Base-by-base conservation (phyloP, 495 filamentous ascomycete species). In the Penicilliopsis zonata region DNA sequence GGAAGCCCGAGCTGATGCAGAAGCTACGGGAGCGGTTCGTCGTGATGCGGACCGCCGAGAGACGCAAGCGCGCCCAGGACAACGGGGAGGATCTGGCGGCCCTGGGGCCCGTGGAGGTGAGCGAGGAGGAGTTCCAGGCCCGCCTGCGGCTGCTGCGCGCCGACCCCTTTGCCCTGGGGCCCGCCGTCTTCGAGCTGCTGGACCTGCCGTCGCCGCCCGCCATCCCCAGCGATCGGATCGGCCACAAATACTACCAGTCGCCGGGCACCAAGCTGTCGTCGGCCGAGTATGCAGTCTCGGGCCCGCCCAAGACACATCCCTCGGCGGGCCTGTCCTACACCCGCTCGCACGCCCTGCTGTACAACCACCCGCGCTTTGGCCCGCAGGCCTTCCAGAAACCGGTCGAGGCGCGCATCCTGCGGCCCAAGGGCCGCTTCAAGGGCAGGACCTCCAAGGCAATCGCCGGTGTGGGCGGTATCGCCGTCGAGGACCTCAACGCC, bases 271-370 rank as follows among this genome's bases (percentile, higher is more conserved):
- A 54, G 31, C 36, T 67, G 27, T 49, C 63, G 12, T 45, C 63
- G 5, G 18, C 46, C 8, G 55, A 63, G 17, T 81, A 81, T 43
- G 70, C 70, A 8, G 48, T 59, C 9, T 44, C 47, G 5, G 80
- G 82, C 2, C 81, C 86, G 3, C 84, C 82, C 1, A 69, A 69
- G 33, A 96, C 88, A 6, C 90, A 99, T 55, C 90, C 92, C 1
- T 90, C 86, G 2, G 92, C 78, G 2, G 90, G 90, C 38, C 59
- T 96, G 12, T 80, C 82, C 22, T 95, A 96, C 58, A 64, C 79
- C 18, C 76, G 86, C 34, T 80, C 82, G 10, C 54, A 69, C 20
- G 65, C 76, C 14, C 67, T 77, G 47, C 50, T 82, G 26, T 64
- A 73, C 31, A 92, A 94, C 51, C 86, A 95, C 47, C 80, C 90